Conservation (phyloP, 352 stramenopile genomes). For the Pythium pyrilobum region DNA sequence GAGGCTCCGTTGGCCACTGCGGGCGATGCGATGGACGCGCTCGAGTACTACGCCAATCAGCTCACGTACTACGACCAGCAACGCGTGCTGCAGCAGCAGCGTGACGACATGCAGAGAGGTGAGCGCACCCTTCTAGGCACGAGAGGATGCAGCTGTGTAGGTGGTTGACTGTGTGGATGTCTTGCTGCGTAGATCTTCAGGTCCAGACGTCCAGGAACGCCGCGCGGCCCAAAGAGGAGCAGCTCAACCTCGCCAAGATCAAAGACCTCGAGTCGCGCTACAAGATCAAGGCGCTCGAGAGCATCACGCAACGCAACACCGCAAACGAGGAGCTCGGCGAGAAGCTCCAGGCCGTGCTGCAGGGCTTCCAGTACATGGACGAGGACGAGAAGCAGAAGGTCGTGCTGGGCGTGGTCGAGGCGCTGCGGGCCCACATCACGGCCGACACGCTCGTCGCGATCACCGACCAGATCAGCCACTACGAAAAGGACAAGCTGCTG, state of each 20-base stretch:
- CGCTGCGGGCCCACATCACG: slow-evolving; percentile 43
- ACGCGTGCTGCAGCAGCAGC: slow-evolving; percentile 34
- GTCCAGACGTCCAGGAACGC: slow-evolving; percentile 27
- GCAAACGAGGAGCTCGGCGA: slow-evolving; percentile 38
- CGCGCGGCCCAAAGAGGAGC: slow-evolving; percentile 30
- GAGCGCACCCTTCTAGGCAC: too few relatives aligned
- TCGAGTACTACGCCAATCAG: slow-evolving; percentile 52
- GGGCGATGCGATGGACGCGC: slow-evolving; percentile 43
- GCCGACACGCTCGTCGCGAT: slow-evolving; percentile 39
- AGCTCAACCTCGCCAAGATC: slow-evolving; percentile 28
- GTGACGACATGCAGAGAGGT: slow-evolving; percentile 45
- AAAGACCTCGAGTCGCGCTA: slow-evolving; percentile 46
- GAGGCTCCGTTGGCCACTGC: slow-evolving; percentile 3
- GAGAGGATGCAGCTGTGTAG: too few relatives aligned
- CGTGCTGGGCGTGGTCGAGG: slow-evolving; percentile 39
- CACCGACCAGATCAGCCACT: slow-evolving; percentile 40
- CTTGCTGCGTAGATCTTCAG: slow-evolving; percentile 35
- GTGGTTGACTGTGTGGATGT: too few relatives aligned
- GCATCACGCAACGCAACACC: slow-evolving; percentile 44
- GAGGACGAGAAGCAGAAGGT: slow-evolving; percentile 51
- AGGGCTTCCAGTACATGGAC: slow-evolving; percentile 57
- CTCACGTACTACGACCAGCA: slow-evolving; percentile 64
- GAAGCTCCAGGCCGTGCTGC: slow-evolving; percentile 43
- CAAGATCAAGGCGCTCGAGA: slow-evolving; percentile 44
- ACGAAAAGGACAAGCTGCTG: slow-evolving; percentile 59